Evolutionary conservation across 306 rosid species (phyloP), one percentile per base, ranked within the genome.

Genomic region (Citrullus amarus): DNA sequence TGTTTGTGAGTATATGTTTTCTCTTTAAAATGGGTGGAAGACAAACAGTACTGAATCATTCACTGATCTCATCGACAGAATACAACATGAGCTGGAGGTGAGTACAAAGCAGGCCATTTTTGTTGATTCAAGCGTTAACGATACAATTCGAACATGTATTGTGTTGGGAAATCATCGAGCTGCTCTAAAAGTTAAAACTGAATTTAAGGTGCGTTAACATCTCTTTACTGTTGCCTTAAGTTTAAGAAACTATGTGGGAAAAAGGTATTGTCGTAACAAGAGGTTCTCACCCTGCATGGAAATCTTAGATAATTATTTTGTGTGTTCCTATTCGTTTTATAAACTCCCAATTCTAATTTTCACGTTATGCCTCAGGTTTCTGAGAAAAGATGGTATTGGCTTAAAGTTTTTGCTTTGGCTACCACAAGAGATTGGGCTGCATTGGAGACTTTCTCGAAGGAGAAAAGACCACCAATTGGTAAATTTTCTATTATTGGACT

Each of bases 381-480:
- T 71, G 98, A 95, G 93, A 95, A 95, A 92, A 91, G 97, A 79
- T 95, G 98, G 98, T 95, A 95, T 86, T 95, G 97, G 98, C 96
- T 92, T 75, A 95, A 95, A 86, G 96, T 88, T 78, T 95, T 95
- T 87, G 96, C 98, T 84, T 84, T 95, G 91, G 96, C 97, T 50
- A 92, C 98, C 63, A 93, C 88, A 84, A 86, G 96, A 88, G 97
- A 92, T 82, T 95, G 97, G 98, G 91, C 73, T 76, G 93, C 92
- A 54, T 82, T 95, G 77, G 97, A 95, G 80, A 95, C 91, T 75
- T 91, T 92, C 79, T 95, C 98, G 0, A 95, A 88, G 87, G 98
- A 95, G 86, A 95, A 89, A 87, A 89, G 88, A 85, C 97, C 97
- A 8, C 96, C 97, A 32, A 86, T 89, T 56, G 98, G 98, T 92